These are phyloP conservation scores for Pilasporangium apinafurcum DNA, from an alignment of 352 stramenopile species.

Conservation along the genomic window DNA sequence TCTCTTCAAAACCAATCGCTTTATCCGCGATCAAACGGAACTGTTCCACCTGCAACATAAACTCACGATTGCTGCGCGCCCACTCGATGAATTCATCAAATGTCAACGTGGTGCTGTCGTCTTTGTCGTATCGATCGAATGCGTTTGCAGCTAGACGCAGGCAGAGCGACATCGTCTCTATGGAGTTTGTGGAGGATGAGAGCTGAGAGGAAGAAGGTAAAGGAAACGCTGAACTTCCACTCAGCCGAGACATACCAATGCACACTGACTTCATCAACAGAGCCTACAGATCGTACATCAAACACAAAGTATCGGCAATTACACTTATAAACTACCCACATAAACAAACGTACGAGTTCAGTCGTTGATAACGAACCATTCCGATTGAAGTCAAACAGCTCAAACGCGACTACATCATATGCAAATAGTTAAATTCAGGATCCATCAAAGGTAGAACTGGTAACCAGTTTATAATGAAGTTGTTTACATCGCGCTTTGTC, in stretches of 20 bases:
- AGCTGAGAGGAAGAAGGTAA: background rate
- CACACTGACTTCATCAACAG: conserved; percentile 80
- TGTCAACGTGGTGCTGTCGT: conserved; percentile 29
- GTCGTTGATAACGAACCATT: conserved; percentile 69
- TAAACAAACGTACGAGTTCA: conserved; percentile 52
- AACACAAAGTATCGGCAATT: background rate
- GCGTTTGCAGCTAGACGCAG: conserved; percentile 44
- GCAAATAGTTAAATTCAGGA: background rate
- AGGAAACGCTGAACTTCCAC: conserved; percentile 15
- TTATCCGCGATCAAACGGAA: conserved; percentile 73
- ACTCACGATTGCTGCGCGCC: conserved; percentile 76
- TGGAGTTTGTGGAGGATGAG: background rate
- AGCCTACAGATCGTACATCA: conserved; percentile 25
- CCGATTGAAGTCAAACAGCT: conserved; percentile 78
- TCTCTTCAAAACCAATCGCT: conserved; percentile 51
- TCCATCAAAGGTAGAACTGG: background rate
- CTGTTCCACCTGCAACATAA: conserved; percentile 81
- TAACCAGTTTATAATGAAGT: background rate
- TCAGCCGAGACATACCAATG: conserved; percentile 62
- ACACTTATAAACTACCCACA: too few species aligned
- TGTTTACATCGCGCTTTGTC: conserved; percentile 71
- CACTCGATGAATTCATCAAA: conserved; percentile 82
- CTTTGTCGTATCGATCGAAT: conserved; percentile 48
- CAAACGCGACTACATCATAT: conserved; percentile 41
- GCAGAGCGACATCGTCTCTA: conserved; percentile 36